Evolutionary conservation across 768 basidiomycete species (phyloP), one percentile per base, ranked within the genome.

Genomic region (Boletus speciosus): DNA sequence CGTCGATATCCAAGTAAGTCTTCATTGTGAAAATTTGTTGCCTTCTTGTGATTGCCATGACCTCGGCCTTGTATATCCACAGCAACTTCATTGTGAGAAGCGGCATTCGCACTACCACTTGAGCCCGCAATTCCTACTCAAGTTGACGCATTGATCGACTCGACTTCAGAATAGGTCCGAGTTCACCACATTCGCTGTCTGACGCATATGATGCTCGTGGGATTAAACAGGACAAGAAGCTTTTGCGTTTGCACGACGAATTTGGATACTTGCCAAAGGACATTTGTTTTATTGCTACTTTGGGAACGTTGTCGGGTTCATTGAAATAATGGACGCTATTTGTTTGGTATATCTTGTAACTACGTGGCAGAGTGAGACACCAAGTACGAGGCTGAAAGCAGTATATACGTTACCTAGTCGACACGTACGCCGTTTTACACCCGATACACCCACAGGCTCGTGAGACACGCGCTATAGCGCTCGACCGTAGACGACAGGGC

Each of bases 401-500:
- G 25, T 27, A 27, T 27, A 6, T 27, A 27, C 25, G 5, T 27
- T 27, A 27, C 25, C 25, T 27, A 27, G 25, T 27, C 25, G 25
- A 5, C 25, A 25, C 25, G 25, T 4, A 12, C 31, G 10, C 6
- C 7, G 77, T 27, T 64, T 63, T 27, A 80, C 14, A 76, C 43
- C 47, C 76, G 74, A 65, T 82, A 86, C 10, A 81, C 62, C 57
- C 75, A 74, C 3, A 73, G 77, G 21, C 66, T 59, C 8, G 63
- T 60, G 60, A 82, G 81, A 12, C 78, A 78, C 27, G 81, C 80
- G 49, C 72, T 68, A 57, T 82, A 85, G 19, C 29, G 29, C 29
- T 27, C 25, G 25, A 27, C 25, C 29, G 29, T 75, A 2, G 80
- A 82, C 5, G 78, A 61, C 47, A 88, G 77, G 6, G 78, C 70